Evolutionary conservation across 345 rosid genomes (phyloP).

Genomic region (Heritiera littoralis): DNA sequence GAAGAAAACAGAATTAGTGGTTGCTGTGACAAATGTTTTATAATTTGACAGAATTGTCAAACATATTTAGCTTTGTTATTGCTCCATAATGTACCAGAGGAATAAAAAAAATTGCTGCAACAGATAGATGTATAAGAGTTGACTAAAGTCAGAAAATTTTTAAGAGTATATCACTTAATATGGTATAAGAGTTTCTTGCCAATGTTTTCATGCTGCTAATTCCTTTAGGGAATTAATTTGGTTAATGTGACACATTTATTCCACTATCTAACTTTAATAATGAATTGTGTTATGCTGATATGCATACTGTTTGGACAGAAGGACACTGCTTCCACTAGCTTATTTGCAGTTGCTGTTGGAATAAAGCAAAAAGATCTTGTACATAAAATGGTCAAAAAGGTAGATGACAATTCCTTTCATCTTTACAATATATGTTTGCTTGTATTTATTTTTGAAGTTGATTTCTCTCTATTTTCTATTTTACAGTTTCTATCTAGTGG

Average conservation of each 20-base stretch:
- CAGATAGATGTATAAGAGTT: background rate
- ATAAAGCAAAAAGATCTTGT: conserved; percentile 59
- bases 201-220: background rate
- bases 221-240: background rate
- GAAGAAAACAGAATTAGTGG: background rate
- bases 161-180: background rate
- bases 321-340: conserved; percentile 30
- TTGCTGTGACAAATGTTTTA: background rate
- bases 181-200: background rate
- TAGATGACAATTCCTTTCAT: conserved; percentile 9
- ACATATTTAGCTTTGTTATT: background rate
- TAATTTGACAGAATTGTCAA: background rate
- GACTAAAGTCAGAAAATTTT: background rate
- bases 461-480: background rate
- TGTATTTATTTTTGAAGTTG: background rate
- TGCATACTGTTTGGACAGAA: conserved; percentile 32
- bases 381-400: conserved; percentile 56
- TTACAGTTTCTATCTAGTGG: conserved; percentile 67
- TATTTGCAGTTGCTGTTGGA: conserved; percentile 61
- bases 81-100: background rate
- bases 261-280: background rate
- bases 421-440: background rate
- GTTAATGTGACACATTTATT: background rate
- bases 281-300: background rate
- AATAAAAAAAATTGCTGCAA: background rate